Percentiles rank a stretch among this genome's conserved stretches.
These are phyloP conservation scores for Solanum chmielewskii DNA, from an alignment of 257 asterid genomes.

Conservation along the genomic window DNA sequence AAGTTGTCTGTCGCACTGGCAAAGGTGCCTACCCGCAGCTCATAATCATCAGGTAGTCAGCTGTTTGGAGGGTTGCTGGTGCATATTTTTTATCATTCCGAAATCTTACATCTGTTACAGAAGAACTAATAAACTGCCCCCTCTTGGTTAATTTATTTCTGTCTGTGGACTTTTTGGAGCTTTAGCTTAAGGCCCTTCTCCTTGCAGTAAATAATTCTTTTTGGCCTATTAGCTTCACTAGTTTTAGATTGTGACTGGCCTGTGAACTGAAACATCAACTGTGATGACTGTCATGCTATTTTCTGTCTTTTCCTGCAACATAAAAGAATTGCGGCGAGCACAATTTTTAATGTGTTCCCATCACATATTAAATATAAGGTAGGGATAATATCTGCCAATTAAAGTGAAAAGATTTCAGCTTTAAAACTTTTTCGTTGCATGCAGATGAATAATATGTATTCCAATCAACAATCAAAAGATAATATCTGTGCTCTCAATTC, in stretches of 20 bases:
- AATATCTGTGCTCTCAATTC: not conserved
- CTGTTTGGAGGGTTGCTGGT: not conserved
- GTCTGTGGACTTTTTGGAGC: not conserved
- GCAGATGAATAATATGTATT: not conserved
- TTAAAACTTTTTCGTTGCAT: not conserved
- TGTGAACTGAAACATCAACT: not conserved
- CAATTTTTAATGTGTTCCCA: too few species aligned
- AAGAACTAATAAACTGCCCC: not conserved
- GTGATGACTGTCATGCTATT: not conserved
- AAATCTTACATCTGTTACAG: not conserved
- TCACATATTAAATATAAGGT: not conserved
- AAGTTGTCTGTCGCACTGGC: not conserved
- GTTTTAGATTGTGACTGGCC: not conserved
- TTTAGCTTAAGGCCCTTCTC: not conserved
- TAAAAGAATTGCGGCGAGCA: too few species aligned
- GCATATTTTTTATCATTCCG: not conserved
- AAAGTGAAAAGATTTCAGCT: not conserved
- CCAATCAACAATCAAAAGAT: not conserved
- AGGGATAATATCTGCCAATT: not conserved
- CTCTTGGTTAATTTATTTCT: too few species aligned
- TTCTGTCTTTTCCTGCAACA: not conserved
- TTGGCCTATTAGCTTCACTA: not conserved
- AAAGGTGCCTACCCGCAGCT: not conserved
- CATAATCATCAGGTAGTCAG: not conserved
- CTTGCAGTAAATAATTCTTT: not conserved